Conservation (phyloP, 148 eudicot genomes). For the Chenopodium quinoa region DNA sequence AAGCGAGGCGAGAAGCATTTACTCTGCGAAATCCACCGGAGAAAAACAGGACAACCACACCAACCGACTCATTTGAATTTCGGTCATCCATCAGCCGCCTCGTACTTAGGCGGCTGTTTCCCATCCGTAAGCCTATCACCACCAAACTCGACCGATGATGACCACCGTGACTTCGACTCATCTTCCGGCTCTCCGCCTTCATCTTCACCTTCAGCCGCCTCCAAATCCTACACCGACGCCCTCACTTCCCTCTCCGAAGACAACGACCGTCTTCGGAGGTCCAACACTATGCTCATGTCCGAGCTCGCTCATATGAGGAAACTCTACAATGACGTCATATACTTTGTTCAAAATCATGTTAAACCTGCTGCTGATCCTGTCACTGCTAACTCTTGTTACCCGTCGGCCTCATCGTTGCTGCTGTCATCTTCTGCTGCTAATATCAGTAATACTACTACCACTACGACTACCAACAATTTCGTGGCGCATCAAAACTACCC, state of each 20-base stretch:
- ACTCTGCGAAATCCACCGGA: slow-evolving; percentile 81
- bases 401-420: not conserved
- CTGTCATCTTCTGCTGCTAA: not conserved
- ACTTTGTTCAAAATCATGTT: slow-evolving; percentile 86
- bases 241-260: slow-evolving; percentile 65
- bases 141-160: slow-evolving; percentile 53
- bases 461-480: not conserved
- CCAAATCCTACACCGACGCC: slow-evolving; percentile 13
- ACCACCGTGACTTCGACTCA: not conserved
- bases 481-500: too few relatives aligned
- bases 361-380: slow-evolving; percentile 58
- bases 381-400: not conserved
- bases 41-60: slow-evolving; percentile 70
- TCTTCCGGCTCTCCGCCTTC: slow-evolving; percentile 17
- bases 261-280: slow-evolving; percentile 67
- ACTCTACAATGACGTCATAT: slow-evolving; percentile 82
- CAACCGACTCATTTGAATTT: slow-evolving; percentile 12
- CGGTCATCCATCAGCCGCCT: not conserved
- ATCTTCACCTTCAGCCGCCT: not conserved
- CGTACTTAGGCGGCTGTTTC: slow-evolving; percentile 38
- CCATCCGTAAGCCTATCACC: slow-evolving; percentile 57
- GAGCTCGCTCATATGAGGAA: slow-evolving; percentile 87
- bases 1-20: slow-evolving; percentile 81
- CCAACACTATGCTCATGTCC: slow-evolving; percentile 64
- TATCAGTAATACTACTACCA: not conserved